Evolutionary conservation across 306 rosid genomes (phyloP).

Genomic region (Vigna unguiculata): DNA sequence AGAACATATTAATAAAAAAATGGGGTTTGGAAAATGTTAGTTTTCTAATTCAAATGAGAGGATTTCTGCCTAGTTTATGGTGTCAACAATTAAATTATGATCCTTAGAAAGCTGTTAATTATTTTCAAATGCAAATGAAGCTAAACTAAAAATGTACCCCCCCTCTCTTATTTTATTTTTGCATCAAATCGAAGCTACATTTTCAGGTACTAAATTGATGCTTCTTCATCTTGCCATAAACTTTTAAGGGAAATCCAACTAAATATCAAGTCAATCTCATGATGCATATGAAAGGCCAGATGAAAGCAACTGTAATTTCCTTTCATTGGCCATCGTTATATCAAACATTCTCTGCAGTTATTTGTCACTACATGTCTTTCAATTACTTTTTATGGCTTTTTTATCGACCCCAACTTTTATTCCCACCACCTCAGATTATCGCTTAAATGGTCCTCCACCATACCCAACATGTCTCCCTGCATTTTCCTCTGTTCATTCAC

Average conservation of each 20-base stretch:
- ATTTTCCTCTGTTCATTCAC: not conserved
- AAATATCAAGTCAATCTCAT: not conserved
- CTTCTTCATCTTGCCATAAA: not conserved
- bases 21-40: too few species aligned
- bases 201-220: not conserved
- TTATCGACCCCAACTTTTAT: not conserved
- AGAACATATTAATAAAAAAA: too few species aligned
- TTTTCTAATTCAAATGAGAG: not conserved
- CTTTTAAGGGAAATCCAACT: not conserved
- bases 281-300: not conserved
- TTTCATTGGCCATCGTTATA: not conserved
- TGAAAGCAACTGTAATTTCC: not conserved
- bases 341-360: not conserved
- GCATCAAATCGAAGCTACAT: not conserved
- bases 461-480: not conserved
- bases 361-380: not conserved
- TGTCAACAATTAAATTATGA: not conserved
- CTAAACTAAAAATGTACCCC: not conserved
- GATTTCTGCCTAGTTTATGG: not conserved
- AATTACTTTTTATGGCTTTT: not conserved
- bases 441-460: not conserved
- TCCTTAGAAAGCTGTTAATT: constrained; percentile 13
- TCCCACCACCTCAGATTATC: not conserved
- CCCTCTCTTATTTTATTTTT: not conserved
- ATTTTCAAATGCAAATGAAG: not conserved